Conservation (phyloP, 163 green algal genomes). For the Scenedesmus sp. region DNA sequence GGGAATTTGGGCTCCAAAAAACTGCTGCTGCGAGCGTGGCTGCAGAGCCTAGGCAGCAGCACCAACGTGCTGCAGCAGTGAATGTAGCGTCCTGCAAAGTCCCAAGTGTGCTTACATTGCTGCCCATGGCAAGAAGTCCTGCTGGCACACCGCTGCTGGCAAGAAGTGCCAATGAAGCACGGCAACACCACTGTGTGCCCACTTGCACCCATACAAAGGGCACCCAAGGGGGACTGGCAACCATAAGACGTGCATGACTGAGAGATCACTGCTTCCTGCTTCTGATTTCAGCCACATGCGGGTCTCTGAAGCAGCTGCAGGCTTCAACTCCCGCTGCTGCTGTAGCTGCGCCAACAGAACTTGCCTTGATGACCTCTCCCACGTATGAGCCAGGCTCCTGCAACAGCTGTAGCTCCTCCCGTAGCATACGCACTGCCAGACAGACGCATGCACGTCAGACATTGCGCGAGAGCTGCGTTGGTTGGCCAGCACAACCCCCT, state of each 20-base stretch:
- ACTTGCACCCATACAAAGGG: neutral
- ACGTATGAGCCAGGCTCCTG: conserved; percentile 99
- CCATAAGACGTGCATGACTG: neutral
- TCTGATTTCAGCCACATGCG: neutral
- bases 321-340: neutral
- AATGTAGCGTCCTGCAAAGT: neutral
- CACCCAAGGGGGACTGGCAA: neutral
- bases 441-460: conserved; percentile 1
- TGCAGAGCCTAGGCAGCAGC: neutral
- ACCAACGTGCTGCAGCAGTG: neutral
- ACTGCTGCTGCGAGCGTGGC: neutral
- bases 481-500: neutral
- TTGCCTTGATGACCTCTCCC: conserved; percentile 98
- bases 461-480: neutral
- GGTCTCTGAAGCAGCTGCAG: neutral
- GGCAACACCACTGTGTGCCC: neutral
- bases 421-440: conserved; percentile 92
- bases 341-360: conserved; percentile 18
- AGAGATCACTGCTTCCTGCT: neutral
- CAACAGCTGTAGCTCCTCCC: conserved; percentile 98
- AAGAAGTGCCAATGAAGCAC: neutral
- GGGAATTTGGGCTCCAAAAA: neutral
- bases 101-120: too few species aligned
- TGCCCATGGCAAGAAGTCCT: neutral
- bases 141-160: neutral